Evolutionary conservation across 2,329 filamentous ascomycete species (phyloP).

Genomic region (Hortaea werneckii): DNA sequence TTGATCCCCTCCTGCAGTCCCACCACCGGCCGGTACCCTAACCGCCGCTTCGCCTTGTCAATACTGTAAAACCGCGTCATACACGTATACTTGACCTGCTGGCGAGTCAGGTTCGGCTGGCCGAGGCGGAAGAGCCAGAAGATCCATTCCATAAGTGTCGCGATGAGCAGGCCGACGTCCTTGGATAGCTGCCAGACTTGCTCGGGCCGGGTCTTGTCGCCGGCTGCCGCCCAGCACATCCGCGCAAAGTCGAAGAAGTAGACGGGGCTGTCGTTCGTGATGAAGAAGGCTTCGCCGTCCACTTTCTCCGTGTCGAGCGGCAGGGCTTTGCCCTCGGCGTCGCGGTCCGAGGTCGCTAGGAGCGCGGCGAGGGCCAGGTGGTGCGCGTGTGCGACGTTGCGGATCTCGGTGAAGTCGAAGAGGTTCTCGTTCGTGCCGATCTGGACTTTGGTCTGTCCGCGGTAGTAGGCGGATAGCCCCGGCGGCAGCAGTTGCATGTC

Average conservation of each 20-base stretch:
- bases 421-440: slow-evolving; percentile 43
- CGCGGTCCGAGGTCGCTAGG: slow-evolving; percentile 32
- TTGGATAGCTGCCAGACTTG: slow-evolving; percentile 35
- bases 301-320: slow-evolving; percentile 39
- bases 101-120: slow-evolving; percentile 36
- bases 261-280: slow-evolving; percentile 40
- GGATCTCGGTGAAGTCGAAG: slow-evolving; percentile 45
- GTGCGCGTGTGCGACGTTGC: slow-evolving; percentile 43
- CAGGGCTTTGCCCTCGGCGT: slow-evolving; percentile 18
- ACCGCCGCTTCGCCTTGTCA: slow-evolving; percentile 58
- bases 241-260: slow-evolving; percentile 44
- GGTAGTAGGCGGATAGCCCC: slow-evolving; percentile 35
- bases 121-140: slow-evolving; percentile 34
- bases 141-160: slow-evolving; percentile 34
- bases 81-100: slow-evolving; percentile 52
- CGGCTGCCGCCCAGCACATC: slow-evolving; percentile 36
- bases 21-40: slow-evolving; percentile 61
- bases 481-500: slow-evolving; percentile 38
- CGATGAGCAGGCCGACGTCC: slow-evolving; percentile 33
- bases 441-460: slow-evolving; percentile 41
- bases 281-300: slow-evolving; percentile 42
- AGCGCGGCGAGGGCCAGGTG: slow-evolving; percentile 41
- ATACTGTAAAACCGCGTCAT: slow-evolving; percentile 74
- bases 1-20: slow-evolving; percentile 52
- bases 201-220: slow-evolving; percentile 26